Evolutionary conservation across 2,329 filamentous ascomycete genomes (phyloP).

Genomic region (Fusarium napiforme): DNA sequence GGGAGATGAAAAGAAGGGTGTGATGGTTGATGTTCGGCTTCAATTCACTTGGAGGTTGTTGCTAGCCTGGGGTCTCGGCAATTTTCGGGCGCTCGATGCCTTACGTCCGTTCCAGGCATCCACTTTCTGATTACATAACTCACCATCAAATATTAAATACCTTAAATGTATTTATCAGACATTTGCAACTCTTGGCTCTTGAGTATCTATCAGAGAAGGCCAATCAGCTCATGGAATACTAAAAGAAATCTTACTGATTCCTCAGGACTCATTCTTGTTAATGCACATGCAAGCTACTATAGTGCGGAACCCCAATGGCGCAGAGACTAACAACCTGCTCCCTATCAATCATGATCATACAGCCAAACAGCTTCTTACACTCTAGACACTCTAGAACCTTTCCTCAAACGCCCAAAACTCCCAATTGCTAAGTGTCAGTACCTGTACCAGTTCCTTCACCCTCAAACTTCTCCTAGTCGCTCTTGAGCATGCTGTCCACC

Average conservation of each 20-base stretch:
- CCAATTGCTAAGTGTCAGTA: constrained; percentile 17
- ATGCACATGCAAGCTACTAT: not conserved
- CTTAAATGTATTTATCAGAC: too few species aligned
- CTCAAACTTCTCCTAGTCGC: constrained; percentile 68
- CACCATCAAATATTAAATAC: not conserved
- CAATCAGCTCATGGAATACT: not conserved
- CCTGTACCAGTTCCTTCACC: constrained; percentile 11
- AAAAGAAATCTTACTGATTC: not conserved
- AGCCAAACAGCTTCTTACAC: constrained; percentile 29
- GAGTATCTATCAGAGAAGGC: not conserved
- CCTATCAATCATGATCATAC: constrained; percentile 35
- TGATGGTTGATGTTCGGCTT: constrained; percentile 38
- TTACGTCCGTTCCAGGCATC: constrained; percentile 52
- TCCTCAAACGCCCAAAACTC: constrained; percentile 38
- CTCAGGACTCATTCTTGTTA: not conserved
- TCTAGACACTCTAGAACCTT: constrained; percentile 12
- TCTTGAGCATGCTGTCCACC: constrained; percentile 97
- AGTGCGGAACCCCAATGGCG: not conserved
- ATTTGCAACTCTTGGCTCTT: not conserved
- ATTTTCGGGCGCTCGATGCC: constrained; percentile 57
- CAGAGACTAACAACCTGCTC: constrained; percentile 14
- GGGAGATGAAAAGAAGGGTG: constrained; percentile 23
- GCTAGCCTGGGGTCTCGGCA: constrained; percentile 50
- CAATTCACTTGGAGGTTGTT: constrained; percentile 50
- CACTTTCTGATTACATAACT: constrained; percentile 49